Percentiles rank a stretch among this genome's conserved stretches.
Conservation (phyloP, 2,329 filamentous ascomycete species). For the Beauveria bassiana region DNA sequence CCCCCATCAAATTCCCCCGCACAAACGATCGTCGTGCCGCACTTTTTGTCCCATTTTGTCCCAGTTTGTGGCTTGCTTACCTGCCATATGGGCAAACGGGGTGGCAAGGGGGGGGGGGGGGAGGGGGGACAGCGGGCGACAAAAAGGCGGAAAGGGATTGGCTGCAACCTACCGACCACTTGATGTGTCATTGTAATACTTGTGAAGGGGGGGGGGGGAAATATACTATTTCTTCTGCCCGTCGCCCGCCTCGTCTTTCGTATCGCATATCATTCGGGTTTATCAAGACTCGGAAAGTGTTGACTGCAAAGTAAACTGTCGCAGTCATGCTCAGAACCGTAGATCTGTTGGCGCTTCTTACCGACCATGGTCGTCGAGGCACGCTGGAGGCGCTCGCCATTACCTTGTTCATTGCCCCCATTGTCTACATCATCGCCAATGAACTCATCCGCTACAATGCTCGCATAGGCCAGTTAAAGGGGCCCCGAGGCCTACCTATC, state of each 20-base stretch:
- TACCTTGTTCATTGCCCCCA: constrained; percentile 22
- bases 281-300: background rate
- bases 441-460: constrained; percentile 38
- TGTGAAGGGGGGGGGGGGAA: background rate
- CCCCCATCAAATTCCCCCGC: background rate
- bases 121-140: background rate
- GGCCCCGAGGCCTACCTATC: constrained; percentile 42
- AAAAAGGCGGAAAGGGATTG: background rate
- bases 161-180: background rate
- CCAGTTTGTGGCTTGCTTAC: background rate
- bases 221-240: background rate
- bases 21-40: background rate
- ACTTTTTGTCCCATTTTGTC: too few species aligned
- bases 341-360: background rate
- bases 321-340: background rate
- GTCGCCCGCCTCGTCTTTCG: background rate
- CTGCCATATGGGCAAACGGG: background rate
- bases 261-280: too few species aligned
- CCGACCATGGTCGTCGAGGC: background rate
- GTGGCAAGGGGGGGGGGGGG: background rate
- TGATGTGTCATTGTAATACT: constrained; percentile 2
- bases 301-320: background rate
- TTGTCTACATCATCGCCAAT: constrained; percentile 40
- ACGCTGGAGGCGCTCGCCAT: constrained; percentile 16
- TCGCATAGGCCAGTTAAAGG: constrained; percentile 38